Base-by-base conservation (phyloP, 495 filamentous ascomycete genomes). In the Tetracladium setigerum region DNA sequence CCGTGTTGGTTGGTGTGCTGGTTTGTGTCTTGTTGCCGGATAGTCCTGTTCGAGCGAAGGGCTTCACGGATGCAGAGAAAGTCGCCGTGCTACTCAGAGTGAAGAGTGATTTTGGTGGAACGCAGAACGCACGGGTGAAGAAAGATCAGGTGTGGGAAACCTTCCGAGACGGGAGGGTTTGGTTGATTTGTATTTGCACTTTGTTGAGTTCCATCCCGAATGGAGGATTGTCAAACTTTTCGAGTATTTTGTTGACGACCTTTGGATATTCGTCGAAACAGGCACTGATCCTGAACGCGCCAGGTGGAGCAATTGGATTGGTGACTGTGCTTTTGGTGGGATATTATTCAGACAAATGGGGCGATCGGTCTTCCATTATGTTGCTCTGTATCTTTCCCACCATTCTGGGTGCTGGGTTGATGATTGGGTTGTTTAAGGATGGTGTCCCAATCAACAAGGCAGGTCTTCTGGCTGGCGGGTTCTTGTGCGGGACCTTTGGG, bases 71-170 rank as follows among this genome's bases (percentile, higher is more conserved):
- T 40, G 68, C 77, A 38, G 83, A 87, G 39, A 69, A 67, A 9
- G 57, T 73, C 8, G 71, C 82, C 44, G 78, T 78, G 3, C 61
- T 86, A 37, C 78, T 79, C 41, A 69, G 82, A 27, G 76, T 84
- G 15, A 70, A 79, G 2, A 60, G 71, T 39, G 85, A 86, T 44
- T 74, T 83, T 55, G 80, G 83, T 56, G 82, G 82, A 9, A 77
- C 84, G 22, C 79, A 81, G 31, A 86, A 84, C 52, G 82, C 83
- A 61, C 73, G 79, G 31, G 83, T 83, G 57, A 83, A 84, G 44
- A 61, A 71, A 54, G 74, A 82, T 24, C 82, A 86, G 47, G 69
- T 78, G 36, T 73, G 72, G 36, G 79, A 83, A 47, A 73, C 77
- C 0, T 60, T 82, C 5, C 18, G 66, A 34, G 79, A 82, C 48